A percentile compares a stretch with the other conserved stretches of the same genome.
phyloP scores from a whole-genome alignment of 2,329 filamentous ascomycete genomes.

The Beauveria asiatica region DNA sequence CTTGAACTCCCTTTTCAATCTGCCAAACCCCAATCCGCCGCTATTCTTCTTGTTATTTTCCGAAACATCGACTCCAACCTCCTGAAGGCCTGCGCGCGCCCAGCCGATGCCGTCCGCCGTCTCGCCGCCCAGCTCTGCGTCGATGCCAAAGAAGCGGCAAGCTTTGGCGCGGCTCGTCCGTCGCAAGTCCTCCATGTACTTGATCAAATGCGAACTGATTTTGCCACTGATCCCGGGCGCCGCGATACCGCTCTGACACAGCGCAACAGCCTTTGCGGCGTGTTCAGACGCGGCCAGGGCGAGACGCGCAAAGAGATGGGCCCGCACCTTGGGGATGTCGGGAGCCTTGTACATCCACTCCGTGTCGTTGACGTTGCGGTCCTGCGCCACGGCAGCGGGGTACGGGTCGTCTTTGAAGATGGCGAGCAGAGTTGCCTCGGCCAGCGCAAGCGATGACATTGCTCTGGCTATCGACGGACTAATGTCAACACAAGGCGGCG shows the following conservation, averaged over 20 bases:
- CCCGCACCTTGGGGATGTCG: conserved; percentile 79
- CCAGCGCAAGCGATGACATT: conserved; percentile 60
- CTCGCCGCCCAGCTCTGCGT: conserved; percentile 74
- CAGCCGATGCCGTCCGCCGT: conserved; percentile 82
- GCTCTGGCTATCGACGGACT: conserved; percentile 43
- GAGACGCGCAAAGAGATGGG: conserved; percentile 77
- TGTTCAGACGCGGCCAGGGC: conserved; percentile 86
- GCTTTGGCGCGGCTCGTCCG: conserved; percentile 73
- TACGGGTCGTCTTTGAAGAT: conserved; percentile 95
- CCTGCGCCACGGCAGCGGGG: conserved; percentile 70
- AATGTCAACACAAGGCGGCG: conserved; percentile 44
- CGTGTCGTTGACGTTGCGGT: conserved; percentile 71
- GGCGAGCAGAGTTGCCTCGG: conserved; percentile 82
- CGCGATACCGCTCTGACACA: conserved; percentile 34
- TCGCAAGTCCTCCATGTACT: conserved; percentile 68
- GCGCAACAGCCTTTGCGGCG: conserved; percentile 59
- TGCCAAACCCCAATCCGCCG: conserved; percentile 46
- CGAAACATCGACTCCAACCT: conserved; percentile 56
- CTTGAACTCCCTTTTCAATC: conserved; percentile 63
- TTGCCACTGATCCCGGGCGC: conserved; percentile 29
- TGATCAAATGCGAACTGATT: conserved; percentile 57
- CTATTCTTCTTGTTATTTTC: conserved; percentile 35
- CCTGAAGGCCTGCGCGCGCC: conserved; percentile 67
- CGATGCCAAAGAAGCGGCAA: conserved; percentile 83
- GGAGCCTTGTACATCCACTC: conserved; percentile 97